phyloP scores from a whole-genome alignment of 805 yeast species.

The Pichia scutulata region DNA sequence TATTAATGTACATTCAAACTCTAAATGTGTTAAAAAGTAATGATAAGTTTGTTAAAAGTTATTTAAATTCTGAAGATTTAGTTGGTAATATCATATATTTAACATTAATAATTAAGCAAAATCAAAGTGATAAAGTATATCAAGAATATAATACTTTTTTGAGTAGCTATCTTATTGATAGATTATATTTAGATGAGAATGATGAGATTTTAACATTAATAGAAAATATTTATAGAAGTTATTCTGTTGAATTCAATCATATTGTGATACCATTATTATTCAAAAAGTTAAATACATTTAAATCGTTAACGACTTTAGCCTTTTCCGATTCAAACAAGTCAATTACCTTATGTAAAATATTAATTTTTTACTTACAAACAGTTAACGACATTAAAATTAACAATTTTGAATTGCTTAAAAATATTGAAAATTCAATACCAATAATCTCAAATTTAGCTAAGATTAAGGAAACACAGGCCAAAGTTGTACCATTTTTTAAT shows the following conservation, averaged over 20 bases:
- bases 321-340: neutral
- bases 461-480: neutral
- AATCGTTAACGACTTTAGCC: conserved; percentile 8
- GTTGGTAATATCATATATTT: conserved; percentile 5
- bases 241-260: conserved; percentile 9
- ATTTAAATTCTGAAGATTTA: conserved; percentile 1
- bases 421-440: conserved; percentile 1
- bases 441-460: neutral
- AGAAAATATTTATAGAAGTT: conserved; percentile 5
- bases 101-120: neutral
- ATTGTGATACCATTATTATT: conserved; percentile 24
- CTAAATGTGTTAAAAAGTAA: neutral
- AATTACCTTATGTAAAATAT: neutral
- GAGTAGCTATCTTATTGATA: conserved; percentile 10
- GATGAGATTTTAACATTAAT: conserved; percentile 1
- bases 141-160: conserved; percentile 1
- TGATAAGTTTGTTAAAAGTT: neutral
- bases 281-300: conserved; percentile 23
- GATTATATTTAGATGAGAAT: conserved; percentile 5
- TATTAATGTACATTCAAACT: neutral
- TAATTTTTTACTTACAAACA: conserved; percentile 2
- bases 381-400: neutral
- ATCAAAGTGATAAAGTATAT: neutral
- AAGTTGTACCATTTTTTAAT: neutral
- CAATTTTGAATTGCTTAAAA: neutral